phyloP scores from a whole-genome alignment of 345 rosid species.

The Carallia pectinifolia region DNA sequence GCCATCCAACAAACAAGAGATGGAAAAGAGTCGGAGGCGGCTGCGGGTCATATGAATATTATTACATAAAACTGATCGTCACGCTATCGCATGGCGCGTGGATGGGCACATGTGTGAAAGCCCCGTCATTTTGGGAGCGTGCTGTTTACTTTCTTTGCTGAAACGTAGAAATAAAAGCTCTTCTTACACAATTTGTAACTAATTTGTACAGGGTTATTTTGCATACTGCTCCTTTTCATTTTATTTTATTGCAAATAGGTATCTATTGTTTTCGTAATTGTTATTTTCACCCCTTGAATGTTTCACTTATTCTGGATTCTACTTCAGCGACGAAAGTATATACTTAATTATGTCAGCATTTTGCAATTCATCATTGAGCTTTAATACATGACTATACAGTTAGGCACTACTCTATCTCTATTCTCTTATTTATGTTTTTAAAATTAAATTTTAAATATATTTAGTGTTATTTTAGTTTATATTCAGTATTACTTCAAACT shows the following conservation, averaged over 20 bases:
- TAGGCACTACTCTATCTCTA: too few species aligned
- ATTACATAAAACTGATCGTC: not conserved
- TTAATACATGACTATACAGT: too few species aligned
- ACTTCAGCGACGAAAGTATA: too few species aligned
- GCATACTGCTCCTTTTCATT: not conserved
- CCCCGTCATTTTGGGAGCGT: slow-evolving; percentile 23
- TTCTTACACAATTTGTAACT: not conserved
- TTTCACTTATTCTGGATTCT: not conserved
- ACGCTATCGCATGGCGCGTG: slow-evolving; percentile 22
- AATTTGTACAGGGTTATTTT: not conserved
- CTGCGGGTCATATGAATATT: too few species aligned
- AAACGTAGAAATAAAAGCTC: slow-evolving; percentile 10
- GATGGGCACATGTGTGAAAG: not conserved
- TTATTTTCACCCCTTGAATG: not conserved
- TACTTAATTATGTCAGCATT: too few species aligned
- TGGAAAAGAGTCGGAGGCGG: too few species aligned
- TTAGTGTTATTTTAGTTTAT: too few species aligned
- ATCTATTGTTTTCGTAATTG: not conserved
- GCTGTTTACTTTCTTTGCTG: slow-evolving; percentile 11
- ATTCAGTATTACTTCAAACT: too few species aligned
- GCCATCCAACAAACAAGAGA: too few species aligned
- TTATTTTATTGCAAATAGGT: not conserved
- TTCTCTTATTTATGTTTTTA: too few species aligned
- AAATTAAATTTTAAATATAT: too few species aligned
- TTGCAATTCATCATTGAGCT: too few species aligned